Evolutionary conservation across 2,329 filamentous ascomycete genomes (phyloP), one percentile per base, ranked within the genome.

Genomic region (Escovopsis sp.): DNA sequence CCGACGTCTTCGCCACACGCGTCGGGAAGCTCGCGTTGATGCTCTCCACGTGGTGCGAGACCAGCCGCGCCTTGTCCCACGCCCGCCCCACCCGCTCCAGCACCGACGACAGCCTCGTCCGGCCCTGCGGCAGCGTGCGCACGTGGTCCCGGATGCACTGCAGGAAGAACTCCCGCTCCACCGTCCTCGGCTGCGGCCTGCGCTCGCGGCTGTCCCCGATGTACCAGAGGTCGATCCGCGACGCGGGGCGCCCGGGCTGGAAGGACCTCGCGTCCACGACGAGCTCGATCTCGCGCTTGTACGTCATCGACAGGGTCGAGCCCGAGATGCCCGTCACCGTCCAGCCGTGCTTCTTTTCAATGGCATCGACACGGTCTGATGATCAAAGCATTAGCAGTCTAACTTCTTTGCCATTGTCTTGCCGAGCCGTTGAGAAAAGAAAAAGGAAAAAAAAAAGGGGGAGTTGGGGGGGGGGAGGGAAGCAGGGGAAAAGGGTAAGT

Each of bases 151-250:
- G 72, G 44, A 88, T 77, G 51, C 77, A 74, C 52, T 83, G 74
- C 7, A 89, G 62, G 55, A 87, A 84, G 61, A 88, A 88, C 32
- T 82, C 78, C 50, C 77, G 79, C 53, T 82, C 81, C 0, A 71
- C 69, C 1, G 76, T 79, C 40, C 76, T 58, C 0, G 74, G 72
- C 29, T 67, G 55, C 9, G 74, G 63, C 25, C 73, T 65, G n/a
- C 63, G 60, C 35, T 74, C 67, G 38, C 70, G 66, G 40, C 64
- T 67, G 48, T 73, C 71, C 24, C 72, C 79, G 47, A 85, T 73
- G 57, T 86, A 86, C 60, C 73, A 76, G 0, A 88, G 63, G 45
- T 82, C 79, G 49, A 88, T 81, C 16, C 66, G 68, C 1, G 68
- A 66, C 50, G 75, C 72, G 7, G 59, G 50, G 39, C 59, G 57